phyloP scores from a whole-genome alignment of 306 rosid species.

The Prunus armeniaca region DNA sequence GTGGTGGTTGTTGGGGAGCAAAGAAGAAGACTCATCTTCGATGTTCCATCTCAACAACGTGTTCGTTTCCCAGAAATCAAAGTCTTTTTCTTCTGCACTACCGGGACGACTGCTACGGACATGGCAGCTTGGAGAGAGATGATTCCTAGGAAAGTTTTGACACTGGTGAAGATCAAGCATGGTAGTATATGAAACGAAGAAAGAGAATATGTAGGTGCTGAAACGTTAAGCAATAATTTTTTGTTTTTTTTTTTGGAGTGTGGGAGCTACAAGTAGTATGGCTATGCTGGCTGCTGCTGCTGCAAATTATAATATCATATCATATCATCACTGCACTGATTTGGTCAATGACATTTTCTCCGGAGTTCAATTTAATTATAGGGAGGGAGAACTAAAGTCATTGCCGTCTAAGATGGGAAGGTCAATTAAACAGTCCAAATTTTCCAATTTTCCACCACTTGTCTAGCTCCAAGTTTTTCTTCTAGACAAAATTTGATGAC shows the following conservation, averaged over 20 bases:
- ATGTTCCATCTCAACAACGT: neutral
- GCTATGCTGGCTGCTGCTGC: too few relatives aligned
- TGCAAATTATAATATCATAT: neutral
- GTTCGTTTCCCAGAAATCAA: slow-evolving; percentile 43
- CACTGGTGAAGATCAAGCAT: slow-evolving; percentile 32
- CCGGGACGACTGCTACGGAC: slow-evolving; percentile 17
- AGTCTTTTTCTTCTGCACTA: slow-evolving; percentile 44
- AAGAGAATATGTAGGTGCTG: slow-evolving; percentile 7
- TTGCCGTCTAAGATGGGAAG: slow-evolving; percentile 56
- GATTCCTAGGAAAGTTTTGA: slow-evolving; percentile 17
- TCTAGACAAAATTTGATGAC: neutral
- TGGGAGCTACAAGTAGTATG: neutral
- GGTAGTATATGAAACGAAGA: slow-evolving; percentile 18
- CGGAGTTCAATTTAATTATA: slow-evolving; percentile 20
- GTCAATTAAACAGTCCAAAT: slow-evolving; percentile 26
- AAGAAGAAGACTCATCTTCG: slow-evolving; percentile 27
- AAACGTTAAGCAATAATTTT: slow-evolving; percentile 6
- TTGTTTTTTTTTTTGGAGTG: neutral
- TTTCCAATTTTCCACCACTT: slow-evolving; percentile 32
- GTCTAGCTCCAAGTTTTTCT: neutral
- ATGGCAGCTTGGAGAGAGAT: slow-evolving; percentile 26
- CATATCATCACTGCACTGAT: slow-evolving; percentile 7
- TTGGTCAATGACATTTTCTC: slow-evolving; percentile 25
- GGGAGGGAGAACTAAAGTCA: slow-evolving; percentile 21
- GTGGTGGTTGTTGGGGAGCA: slow-evolving; percentile 30